These are phyloP conservation scores for Nosema muscidifuracis DNA, from an alignment of 371 early-diverging fungal species.

Conservation along the genomic window DNA sequence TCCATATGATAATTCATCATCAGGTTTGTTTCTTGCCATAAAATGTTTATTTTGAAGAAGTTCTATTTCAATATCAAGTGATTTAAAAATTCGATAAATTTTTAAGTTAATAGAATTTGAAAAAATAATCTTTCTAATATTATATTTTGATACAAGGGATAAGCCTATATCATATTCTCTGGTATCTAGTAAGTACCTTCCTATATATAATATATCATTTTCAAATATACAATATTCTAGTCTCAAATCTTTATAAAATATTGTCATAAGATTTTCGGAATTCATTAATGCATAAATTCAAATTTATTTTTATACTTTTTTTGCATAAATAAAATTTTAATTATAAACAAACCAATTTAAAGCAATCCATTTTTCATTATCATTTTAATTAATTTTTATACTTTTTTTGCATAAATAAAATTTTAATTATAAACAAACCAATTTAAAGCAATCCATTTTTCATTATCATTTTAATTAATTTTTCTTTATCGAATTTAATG, in stretches of 20 bases:
- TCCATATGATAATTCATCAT: not conserved
- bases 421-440: too few species aligned
- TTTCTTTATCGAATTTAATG: not conserved
- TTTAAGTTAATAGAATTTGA: not conserved
- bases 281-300: not conserved
- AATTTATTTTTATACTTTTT: not conserved
- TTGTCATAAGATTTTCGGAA: not conserved
- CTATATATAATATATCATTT: not conserved
- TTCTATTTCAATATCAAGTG: not conserved
- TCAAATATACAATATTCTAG: conserved; percentile 7
- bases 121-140: not conserved
- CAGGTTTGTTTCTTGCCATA: not conserved
- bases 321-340: conserved; percentile 2
- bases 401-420: not conserved
- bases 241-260: not conserved
- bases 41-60: not conserved
- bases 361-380: not conserved
- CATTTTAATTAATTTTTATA: not conserved
- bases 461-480: not conserved
- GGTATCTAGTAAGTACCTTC: not conserved
- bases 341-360: conserved; percentile 4
- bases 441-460: not conserved
- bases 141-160: not conserved
- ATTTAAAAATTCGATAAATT: not conserved
- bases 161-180: not conserved